A percentile compares a stretch with the other conserved stretches of the same genome.
These are phyloP conservation scores for Fusarium agapanthi DNA, from an alignment of 2,329 filamentous ascomycete species.

Conservation along the genomic window DNA sequence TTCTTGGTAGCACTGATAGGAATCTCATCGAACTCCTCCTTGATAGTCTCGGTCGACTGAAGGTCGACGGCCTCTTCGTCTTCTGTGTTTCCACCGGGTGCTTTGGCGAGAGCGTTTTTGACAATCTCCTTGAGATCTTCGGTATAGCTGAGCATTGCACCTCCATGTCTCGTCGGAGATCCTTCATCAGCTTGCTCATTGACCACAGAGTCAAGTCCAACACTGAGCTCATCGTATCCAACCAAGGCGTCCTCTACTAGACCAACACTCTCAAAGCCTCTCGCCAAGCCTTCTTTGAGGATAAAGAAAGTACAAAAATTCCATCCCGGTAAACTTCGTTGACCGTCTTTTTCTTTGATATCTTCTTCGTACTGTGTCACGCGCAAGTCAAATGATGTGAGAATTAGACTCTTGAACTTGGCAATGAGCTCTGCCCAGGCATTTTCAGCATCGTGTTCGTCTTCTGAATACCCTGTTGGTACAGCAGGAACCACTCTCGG, in stretches of 20 bases:
- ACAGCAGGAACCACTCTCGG: constrained; percentile 71
- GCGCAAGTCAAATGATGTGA: constrained; percentile 88
- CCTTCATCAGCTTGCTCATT: constrained; percentile 73
- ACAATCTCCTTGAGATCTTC: constrained; percentile 74
- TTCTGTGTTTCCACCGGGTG: constrained; percentile 44
- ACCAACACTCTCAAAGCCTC: constrained; percentile 95
- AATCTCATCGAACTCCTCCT: constrained; percentile 62
- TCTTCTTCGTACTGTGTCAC: constrained; percentile 97
- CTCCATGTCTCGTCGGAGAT: constrained; percentile 71
- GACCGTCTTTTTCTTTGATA: constrained; percentile 91
- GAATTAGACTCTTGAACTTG: constrained; percentile 87
- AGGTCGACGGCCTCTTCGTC: constrained; percentile 59
- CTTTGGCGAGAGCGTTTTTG: constrained; percentile 58
- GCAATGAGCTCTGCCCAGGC: constrained; percentile 85
- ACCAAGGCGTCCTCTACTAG: constrained; percentile 94
- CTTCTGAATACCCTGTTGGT: constrained; percentile 73
- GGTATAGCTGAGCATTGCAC: constrained; percentile 76
- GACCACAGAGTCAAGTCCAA: constrained; percentile 84
- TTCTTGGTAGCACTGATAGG: constrained; percentile 74
- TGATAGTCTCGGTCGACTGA: constrained; percentile 53
- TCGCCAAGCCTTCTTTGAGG: constrained; percentile 91
- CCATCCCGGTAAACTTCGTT: constrained; percentile 90
- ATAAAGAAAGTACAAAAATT: constrained; percentile 99
- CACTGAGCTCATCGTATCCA: constrained; percentile 91
- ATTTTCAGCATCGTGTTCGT: constrained; percentile 78